Evolutionary conservation across 768 basidiomycete genomes (phyloP).

Genomic region (Mycena chlorophos): DNA sequence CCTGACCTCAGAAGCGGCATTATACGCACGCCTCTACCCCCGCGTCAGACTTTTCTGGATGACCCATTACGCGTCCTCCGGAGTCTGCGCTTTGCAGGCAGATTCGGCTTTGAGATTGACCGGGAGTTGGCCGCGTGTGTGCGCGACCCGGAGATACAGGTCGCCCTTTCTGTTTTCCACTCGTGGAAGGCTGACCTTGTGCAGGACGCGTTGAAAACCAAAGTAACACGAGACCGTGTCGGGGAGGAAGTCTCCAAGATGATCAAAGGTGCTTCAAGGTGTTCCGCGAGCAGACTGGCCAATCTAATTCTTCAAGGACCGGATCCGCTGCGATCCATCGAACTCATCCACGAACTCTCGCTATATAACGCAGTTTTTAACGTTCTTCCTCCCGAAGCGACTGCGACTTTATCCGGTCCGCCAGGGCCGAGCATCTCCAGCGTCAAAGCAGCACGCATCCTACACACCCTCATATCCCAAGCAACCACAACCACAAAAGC

Average conservation of each 20-base stretch:
- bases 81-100: conserved; percentile 87
- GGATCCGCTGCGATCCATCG: conserved; percentile 71
- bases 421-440: conserved; percentile 43
- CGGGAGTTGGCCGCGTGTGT: conserved; percentile 65
- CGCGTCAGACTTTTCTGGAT: conserved; percentile 85
- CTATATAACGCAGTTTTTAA: conserved; percentile 70
- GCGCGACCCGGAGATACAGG: conserved; percentile 63
- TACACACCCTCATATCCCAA: conserved; percentile 49
- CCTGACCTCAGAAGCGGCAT: conserved; percentile 76
- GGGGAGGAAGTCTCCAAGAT: conserved; percentile 94
- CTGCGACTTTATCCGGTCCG: conserved; percentile 44
- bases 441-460: conserved; percentile 57
- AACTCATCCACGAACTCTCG: conserved; percentile 70
- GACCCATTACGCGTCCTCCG: conserved; percentile 93
- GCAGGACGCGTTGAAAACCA: conserved; percentile 65
- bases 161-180: conserved; percentile 24
- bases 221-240: conserved; percentile 88
- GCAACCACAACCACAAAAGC: conserved; percentile 34
- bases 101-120: conserved; percentile 82
- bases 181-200: conserved; percentile 23
- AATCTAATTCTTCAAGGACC: conserved; percentile 50
- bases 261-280: conserved; percentile 63
- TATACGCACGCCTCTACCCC: conserved; percentile 87
- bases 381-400: conserved; percentile 48
- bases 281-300: conserved; percentile 2